Percentiles rank a stretch among this genome's conserved stretches.
These are phyloP conservation scores for Penicillium herquei DNA, from an alignment of 495 filamentous ascomycete genomes.

Conservation along the genomic window DNA sequence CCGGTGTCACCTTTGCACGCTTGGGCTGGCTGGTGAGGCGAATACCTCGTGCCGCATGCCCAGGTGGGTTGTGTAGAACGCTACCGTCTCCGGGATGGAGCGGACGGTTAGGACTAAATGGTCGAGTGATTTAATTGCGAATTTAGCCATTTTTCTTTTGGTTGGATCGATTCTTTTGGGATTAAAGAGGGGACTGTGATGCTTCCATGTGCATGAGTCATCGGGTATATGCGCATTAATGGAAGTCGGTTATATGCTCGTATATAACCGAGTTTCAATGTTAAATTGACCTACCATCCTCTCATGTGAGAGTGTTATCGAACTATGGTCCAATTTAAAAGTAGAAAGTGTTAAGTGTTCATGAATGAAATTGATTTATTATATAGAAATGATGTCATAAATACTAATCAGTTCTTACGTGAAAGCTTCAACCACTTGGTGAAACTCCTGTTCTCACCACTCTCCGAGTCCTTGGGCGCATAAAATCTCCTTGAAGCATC, in stretches of 20 bases:
- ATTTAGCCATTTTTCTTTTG: constrained; percentile 22
- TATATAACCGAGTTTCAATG: too few relatives aligned
- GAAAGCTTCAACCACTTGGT: constrained; percentile 1
- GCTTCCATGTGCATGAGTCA: too few relatives aligned
- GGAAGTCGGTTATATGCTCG: too few relatives aligned
- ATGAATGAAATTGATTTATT: neutral
- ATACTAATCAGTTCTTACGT: neutral
- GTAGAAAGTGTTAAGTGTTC: too few relatives aligned
- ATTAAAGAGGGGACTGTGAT: too few relatives aligned
- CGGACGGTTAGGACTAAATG: constrained; percentile 53
- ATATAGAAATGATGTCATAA: neutral
- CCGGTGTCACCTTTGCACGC: constrained; percentile 25
- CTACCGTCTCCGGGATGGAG: constrained; percentile 41
- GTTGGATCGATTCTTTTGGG: too few relatives aligned
- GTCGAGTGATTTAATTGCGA: constrained; percentile 45
- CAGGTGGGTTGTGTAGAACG: constrained; percentile 48
- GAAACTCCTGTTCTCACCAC: constrained; percentile 3
- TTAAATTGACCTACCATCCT: too few relatives aligned
- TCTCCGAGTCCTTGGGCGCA: neutral
- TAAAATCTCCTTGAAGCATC: constrained; percentile 26
- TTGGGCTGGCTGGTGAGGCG: constrained; percentile 28
- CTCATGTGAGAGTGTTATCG: too few relatives aligned
- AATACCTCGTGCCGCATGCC: constrained; percentile 53
- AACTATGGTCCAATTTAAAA: too few relatives aligned
- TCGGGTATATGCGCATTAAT: too few relatives aligned